Conservation (phyloP, 2,329 filamentous ascomycete genomes). For the Teratosphaeriaceae sp. region DNA sequence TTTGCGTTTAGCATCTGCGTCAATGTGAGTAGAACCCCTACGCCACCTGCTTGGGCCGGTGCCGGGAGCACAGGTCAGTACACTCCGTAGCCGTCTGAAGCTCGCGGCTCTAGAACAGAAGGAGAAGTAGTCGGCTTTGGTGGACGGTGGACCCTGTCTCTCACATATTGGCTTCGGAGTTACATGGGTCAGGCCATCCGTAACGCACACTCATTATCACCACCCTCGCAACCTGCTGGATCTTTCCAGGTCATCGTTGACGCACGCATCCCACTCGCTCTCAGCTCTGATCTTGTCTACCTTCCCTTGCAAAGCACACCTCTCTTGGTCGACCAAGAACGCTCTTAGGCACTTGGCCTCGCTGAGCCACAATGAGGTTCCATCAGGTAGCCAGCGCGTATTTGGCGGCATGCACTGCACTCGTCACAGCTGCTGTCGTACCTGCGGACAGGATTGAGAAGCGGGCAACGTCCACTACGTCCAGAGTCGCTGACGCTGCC, state of each 20-base stretch:
- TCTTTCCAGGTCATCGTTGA: too few species aligned
- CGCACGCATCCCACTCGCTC: neutral
- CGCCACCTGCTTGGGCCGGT: neutral
- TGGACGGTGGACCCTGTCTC: neutral
- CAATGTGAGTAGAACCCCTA: neutral
- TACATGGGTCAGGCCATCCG: neutral
- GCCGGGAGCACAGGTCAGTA: conserved; percentile 2
- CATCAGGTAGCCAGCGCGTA: neutral
- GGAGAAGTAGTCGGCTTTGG: neutral
- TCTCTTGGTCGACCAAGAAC: neutral
- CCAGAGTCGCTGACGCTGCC: conserved; percentile 9
- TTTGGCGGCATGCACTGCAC: neutral
- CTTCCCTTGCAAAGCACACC: neutral
- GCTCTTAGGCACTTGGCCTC: neutral
- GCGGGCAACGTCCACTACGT: conserved; percentile 1
- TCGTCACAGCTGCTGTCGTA: neutral
- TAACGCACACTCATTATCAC: neutral
- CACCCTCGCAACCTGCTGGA: too few species aligned
- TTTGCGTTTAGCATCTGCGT: too few species aligned
- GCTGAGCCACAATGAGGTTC: neutral
- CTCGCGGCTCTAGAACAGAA: neutral
- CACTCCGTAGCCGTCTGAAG: conserved; percentile 1
- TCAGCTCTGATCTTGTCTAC: neutral
- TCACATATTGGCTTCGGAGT: neutral
- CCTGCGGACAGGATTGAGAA: conserved; percentile 4